Evolutionary conservation across 371 early-diverging fungal genomes (phyloP), one percentile per base, ranked within the genome.

Genomic region (Capillidium heterosporum): DNA sequence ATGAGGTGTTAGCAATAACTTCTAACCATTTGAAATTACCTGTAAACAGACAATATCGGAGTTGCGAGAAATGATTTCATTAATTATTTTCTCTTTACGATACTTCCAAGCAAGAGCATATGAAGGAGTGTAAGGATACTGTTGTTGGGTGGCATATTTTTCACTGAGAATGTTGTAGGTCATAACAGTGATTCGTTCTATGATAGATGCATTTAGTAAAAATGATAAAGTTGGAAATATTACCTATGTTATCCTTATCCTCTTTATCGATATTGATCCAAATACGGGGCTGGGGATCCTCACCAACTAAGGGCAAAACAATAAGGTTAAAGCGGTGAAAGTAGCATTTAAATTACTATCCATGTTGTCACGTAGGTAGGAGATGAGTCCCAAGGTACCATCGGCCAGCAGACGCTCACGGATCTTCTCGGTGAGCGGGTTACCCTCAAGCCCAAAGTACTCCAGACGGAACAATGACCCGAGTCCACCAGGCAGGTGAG

Each of bases 1-100:
- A 66, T 13, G 26, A 54, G n/a, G 32, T 15, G 35, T 3, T 23
- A 48, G 13, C 23, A 40, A 28, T 55, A 41, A 19, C 3, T 15
- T 56, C 2, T 7, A 21, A 55, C 39, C 15, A 39, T 35, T 39
- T 1, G 23, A 40, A 48, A 67, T 59, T 63, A 89, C 93, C 80
- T 96, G 99, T 52, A 99, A 70, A 65, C 95, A 96, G 15, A 98
- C 66, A 58, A 99, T 83, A 67, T 99, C 99, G 0, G 95, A 80
- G 61, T 86, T 83, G 63, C 84, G 88, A 17, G 80, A 77, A 19
- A 82, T 59, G 31, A 98, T 83, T 63, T 98, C 98, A 23, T 88
- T 77, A 48, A 95, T 65, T 48, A 99, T 78, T 17, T 78, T 74
- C 56, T 95, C 95, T 62, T 84, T 86, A 57, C 99, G 88, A 66